These are phyloP conservation scores for Moesziomyces globuligerus DNA, from an alignment of 1,284 basidiomycete genomes.

Conservation along the genomic window DNA sequence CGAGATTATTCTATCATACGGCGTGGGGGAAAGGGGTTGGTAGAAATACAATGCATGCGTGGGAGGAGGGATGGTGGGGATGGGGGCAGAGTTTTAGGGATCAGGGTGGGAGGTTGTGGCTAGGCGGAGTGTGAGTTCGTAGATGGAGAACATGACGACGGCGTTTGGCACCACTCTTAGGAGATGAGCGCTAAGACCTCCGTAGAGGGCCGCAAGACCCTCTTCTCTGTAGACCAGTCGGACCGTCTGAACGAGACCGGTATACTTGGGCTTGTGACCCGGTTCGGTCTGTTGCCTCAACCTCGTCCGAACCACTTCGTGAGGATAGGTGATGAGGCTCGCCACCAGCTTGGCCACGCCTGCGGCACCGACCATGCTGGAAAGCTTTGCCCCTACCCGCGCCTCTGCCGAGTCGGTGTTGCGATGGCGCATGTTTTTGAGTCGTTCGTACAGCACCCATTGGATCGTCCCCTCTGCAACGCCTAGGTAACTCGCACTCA, in stretches of 20 bases:
- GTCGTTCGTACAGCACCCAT: constrained; percentile 92
- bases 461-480: constrained; percentile 97
- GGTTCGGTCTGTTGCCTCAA: constrained; percentile 81
- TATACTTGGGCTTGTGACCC: constrained; percentile 76
- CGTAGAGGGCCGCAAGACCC: constrained; percentile 84
- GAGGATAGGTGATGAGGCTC: constrained; percentile 63
- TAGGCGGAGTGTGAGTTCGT: constrained; percentile 66
- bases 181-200: constrained; percentile 91
- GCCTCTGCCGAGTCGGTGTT: not conserved
- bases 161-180: constrained; percentile 97
- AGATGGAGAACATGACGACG: constrained; percentile 87
- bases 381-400: constrained; percentile 40
- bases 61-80: not conserved
- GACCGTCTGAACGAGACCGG: constrained; percentile 84
- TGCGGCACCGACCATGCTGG: constrained; percentile 86
- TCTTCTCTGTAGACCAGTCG: constrained; percentile 88
- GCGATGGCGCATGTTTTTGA: constrained; percentile 72
- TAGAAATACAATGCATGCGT: not conserved
- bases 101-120: constrained; percentile 36
- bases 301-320: constrained; percentile 79
- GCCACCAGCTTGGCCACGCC: constrained; percentile 87
- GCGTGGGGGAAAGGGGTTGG: too few species aligned
- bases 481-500: constrained; percentile 93
- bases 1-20: too few species aligned
- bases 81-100: not conserved